Base-by-base conservation (phyloP, 1,139 yeast genomes). In the Meyerozyma elateridarum region DNA sequence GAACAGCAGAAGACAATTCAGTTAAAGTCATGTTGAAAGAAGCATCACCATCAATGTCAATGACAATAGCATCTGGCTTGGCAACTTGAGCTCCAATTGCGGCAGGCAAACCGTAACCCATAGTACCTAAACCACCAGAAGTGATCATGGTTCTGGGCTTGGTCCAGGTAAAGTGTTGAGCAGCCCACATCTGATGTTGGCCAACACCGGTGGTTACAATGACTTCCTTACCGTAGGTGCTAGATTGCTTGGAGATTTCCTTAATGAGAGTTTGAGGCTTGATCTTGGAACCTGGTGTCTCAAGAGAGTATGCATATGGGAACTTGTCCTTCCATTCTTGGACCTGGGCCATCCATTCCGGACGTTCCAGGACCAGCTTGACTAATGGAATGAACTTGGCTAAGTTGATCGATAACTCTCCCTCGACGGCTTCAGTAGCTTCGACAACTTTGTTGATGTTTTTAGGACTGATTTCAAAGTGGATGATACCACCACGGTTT, bases 131-230 rank as follows among this genome's bases (percentile, higher is more conserved):
- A 50, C 98, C 98, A 65, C 98, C 98, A 34, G 96, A 87, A 15
- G 97, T 88, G 57, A 91, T 84, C 72, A 91, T 82, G 35, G 94
- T 74, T 61, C 97, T 77, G 48, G 97, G 96, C 44, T 76, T 66
- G 39, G 79, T 82, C 94, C 96, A 89, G 35, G 88, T 78, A 76
- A 83, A 88, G 61, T 88, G 89, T 66, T 91, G 98, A 27, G 98
- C 98, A 27, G 97, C 93, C 97, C 98, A 91, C 98, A 91, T 91
- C 70, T 91, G 98, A 73, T 91, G 98, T 71, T 91, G 98, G 39
- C 98, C 98, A 36, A 91, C 97, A 70, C 98, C 98, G 29, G 98
- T 91, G 36, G 97, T 84, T 48, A 91, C 80, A 51, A 88, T 78
- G 41, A 87, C 89, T 42, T 79, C 85, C 56, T 77, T 85, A 41